Conservation (phyloP, 352 stramenopile genomes). For the Phytopythium ostracodes region DNA sequence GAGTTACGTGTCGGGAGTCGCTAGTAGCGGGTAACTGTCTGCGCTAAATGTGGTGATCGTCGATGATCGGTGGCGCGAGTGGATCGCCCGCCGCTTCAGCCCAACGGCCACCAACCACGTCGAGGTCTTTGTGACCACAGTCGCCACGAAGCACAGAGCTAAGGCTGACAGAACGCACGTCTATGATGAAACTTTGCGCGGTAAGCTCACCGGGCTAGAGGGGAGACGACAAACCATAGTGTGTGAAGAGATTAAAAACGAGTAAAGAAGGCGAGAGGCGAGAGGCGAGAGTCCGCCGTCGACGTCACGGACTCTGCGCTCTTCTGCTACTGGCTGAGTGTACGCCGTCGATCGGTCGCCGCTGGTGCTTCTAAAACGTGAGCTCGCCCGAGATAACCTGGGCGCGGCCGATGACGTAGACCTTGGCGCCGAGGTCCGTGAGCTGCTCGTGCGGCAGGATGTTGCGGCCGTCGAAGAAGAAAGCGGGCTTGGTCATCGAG, state of each 20-base stretch:
- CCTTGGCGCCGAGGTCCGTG: conserved; percentile 96
- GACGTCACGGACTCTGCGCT: too few species aligned
- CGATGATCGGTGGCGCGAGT: too few species aligned
- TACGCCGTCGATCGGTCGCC: neutral
- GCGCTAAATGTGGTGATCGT: neutral
- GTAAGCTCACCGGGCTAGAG: neutral
- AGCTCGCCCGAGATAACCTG: conserved; percentile 66
- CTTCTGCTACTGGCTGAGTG: neutral
- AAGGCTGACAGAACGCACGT: neutral
- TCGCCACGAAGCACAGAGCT: neutral
- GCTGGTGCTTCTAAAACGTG: conserved; percentile 39
- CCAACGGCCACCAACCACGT: neutral
- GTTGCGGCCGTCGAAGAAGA: conserved; percentile 99
- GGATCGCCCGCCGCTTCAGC: neutral
- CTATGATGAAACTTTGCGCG: neutral
- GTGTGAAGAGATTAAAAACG: neutral
- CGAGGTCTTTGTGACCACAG: too few species aligned
- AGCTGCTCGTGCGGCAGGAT: conserved; percentile 94
- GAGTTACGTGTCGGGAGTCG: too few species aligned
- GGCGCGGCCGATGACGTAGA: conserved; percentile 94
- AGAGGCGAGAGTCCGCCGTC: neutral
- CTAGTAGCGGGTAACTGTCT: neutral
- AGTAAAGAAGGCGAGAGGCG: neutral
- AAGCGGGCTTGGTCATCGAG: conserved; percentile 98
- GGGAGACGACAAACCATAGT: neutral